A percentile compares a stretch with the other conserved stretches of the same genome.
Evolutionary conservation across 371 early-diverging fungal species (phyloP).

Genomic region (Sporodiniella umbellata): DNA sequence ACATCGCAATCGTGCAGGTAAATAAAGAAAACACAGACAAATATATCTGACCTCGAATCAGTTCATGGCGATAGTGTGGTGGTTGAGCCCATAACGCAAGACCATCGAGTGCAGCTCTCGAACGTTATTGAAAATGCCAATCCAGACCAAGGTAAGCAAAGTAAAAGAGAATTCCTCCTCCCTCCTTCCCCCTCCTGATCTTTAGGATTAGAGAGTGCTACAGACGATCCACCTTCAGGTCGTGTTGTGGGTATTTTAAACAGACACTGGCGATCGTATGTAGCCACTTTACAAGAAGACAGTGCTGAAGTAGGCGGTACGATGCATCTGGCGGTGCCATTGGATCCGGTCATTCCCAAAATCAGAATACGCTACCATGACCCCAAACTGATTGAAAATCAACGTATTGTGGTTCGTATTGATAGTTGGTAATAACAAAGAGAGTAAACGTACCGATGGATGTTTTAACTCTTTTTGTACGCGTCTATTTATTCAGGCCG

Average conservation of each 20-base stretch:
- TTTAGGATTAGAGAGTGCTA: too few species aligned
- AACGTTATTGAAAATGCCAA: slow-evolving; percentile 48
- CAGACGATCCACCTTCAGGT: slow-evolving; percentile 30
- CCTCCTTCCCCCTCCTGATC: too few species aligned
- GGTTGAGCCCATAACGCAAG: slow-evolving; percentile 66
- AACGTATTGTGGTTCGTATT: slow-evolving; percentile 86
- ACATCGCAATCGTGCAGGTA: slow-evolving; percentile 73
- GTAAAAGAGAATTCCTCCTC: too few species aligned
- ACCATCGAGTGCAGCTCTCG: slow-evolving; percentile 54
- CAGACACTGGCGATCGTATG: slow-evolving; percentile 87
- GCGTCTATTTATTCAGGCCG: slow-evolving; percentile 32
- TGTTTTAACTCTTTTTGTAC: not conserved
- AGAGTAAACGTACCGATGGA: too few species aligned
- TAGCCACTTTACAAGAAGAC: slow-evolving; percentile 82
- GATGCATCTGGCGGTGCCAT: slow-evolving; percentile 74
- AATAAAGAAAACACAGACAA: not conserved
- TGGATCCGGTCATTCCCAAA: slow-evolving; percentile 84
- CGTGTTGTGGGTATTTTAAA: slow-evolving; percentile 81
- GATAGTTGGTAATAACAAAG: slow-evolving; percentile 88
- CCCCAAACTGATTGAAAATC: slow-evolving; percentile 59
- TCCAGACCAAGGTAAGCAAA: slow-evolving; percentile 35
- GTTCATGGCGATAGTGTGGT: slow-evolving; percentile 85
- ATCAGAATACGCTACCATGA: slow-evolving; percentile 89
- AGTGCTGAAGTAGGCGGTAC: slow-evolving; percentile 53
- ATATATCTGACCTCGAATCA: slow-evolving; percentile 8